Evolutionary conservation across 768 basidiomycete species (phyloP).

Genomic region (Dioszegia aurantiaca): DNA sequence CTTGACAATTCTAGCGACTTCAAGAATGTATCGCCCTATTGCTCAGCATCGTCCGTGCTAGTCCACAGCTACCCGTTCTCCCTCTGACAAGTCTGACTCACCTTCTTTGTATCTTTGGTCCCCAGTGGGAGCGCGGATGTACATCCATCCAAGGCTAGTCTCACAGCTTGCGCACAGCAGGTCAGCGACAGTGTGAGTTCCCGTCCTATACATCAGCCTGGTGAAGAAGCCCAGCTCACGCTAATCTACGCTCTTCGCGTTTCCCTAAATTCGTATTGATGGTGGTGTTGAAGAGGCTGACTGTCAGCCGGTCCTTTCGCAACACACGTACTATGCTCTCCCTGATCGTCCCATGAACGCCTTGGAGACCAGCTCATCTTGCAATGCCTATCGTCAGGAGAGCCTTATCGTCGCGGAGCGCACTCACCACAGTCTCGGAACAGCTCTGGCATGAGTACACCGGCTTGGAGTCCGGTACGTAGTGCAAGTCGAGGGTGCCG

Average conservation of each 20-base stretch:
- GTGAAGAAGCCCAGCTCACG: conserved; percentile 25
- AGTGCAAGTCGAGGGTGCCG: conserved; percentile 27
- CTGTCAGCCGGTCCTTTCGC: background rate
- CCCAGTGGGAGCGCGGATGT: conserved; percentile 45
- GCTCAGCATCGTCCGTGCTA: background rate
- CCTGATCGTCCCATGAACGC: conserved; percentile 49
- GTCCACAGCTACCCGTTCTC: background rate
- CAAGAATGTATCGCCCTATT: conserved; percentile 46
- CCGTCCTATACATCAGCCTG: conserved; percentile 34
- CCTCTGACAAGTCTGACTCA: conserved; percentile 10
- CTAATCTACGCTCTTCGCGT: conserved; percentile 43
- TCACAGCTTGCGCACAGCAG: conserved; percentile 40
- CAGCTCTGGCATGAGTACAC: conserved; percentile 38
- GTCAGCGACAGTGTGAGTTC: conserved; percentile 50
- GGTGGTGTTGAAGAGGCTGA: conserved; percentile 50
- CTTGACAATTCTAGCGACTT: conserved; percentile 49
- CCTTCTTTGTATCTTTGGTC: conserved; percentile 53
- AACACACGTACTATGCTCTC: conserved; percentile 43
- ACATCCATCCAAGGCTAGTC: conserved; percentile 49
- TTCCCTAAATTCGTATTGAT: conserved; percentile 50
- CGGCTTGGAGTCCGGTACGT: conserved; percentile 33
- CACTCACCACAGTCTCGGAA: conserved; percentile 24
- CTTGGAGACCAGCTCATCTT: conserved; percentile 51
- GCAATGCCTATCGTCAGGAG: conserved; percentile 31
- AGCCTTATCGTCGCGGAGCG: background rate